Evolutionary conservation across 2,329 filamentous ascomycete species (phyloP), one percentile per base, ranked within the genome.

Genomic region (Didymella pomorum): DNA sequence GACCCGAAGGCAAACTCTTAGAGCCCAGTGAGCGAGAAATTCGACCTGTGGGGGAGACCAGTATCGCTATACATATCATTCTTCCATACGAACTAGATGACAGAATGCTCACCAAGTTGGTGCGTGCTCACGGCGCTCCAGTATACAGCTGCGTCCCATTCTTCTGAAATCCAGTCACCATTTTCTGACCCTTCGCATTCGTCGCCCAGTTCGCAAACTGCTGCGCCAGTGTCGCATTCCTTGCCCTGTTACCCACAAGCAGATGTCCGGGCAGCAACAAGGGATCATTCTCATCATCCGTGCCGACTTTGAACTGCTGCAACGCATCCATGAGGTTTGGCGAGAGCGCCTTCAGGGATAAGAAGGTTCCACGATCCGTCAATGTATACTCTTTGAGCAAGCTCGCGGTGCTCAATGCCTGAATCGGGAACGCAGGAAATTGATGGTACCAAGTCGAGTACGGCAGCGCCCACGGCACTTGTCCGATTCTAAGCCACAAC

Each of bases 401-500:
- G 33, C 77, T 78, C 0, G 80, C 79, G 0, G 78, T 78, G 0
- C 68, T 77, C 2, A 83, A 66, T 3, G 81, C 81, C 58, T 82
- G 77, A 21, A 81, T 76, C 0, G 81, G 81, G 56, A 80, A 83
- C 0, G 76, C 75, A 6, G 79, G 76, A 62, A 76, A 82, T 47
- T 80, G 75, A 60, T 83, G 80, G 49, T 83, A 83, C 81, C 80
- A 83, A 1, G 72, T 77, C 0, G 80, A 80, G 62, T 78, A 78
- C 4, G 75, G 69, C 1, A 75, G 75, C 0, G 79, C 78, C 81
- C 81, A 83, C 0, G 80, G 80, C 3, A 79, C 77, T 65, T 82
- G 81, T 4, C 80, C 81, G 31, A 83, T 81, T 0, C 69, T 67
- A 4, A 79, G 74, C 80, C 80, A 83, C 2, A 82, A 66, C 35